These are phyloP conservation scores for Pistacia atlantica DNA, from an alignment of 345 rosid genomes.

Conservation along the genomic window DNA sequence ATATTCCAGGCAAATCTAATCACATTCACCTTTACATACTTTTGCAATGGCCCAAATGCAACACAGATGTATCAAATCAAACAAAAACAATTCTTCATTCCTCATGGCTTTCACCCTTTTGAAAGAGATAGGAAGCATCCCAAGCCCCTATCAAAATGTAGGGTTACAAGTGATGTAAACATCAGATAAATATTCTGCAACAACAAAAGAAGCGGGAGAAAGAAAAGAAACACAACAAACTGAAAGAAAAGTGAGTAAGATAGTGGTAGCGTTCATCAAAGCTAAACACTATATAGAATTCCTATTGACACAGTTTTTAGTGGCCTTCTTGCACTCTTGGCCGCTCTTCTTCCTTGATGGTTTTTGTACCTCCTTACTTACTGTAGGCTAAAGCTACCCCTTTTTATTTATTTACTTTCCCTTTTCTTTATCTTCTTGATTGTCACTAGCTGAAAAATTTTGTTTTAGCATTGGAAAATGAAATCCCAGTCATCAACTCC, in stretches of 20 bases:
- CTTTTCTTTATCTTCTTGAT: constrained; percentile 28
- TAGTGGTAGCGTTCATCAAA: constrained; percentile 26
- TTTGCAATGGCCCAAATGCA: constrained; percentile 40
- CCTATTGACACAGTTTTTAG: constrained; percentile 34
- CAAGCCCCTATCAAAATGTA: constrained; percentile 42
- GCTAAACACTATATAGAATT: constrained; percentile 35
- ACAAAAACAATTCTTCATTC: constrained; percentile 43
- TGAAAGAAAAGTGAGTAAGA: not conserved
- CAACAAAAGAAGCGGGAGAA: constrained; percentile 18
- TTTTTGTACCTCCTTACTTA: constrained; percentile 32
- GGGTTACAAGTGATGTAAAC: constrained; percentile 30
- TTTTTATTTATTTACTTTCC: constrained; percentile 31
- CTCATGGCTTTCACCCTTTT: constrained; percentile 55
- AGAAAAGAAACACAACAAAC: constrained; percentile 15
- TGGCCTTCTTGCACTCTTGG: constrained; percentile 22
- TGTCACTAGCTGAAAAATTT: constrained; percentile 26
- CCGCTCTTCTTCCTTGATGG: constrained; percentile 28
- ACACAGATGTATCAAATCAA: constrained; percentile 41
- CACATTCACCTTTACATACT: constrained; percentile 32
- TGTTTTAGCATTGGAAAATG: constrained; percentile 28
- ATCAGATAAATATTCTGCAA: constrained; percentile 8
- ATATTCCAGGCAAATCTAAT: constrained; percentile 42
- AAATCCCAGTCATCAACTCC: constrained; percentile 31
- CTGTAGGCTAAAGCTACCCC: constrained; percentile 34
- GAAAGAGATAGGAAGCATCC: constrained; percentile 62